A percentile compares a stretch with the other conserved stretches of the same genome.
These are phyloP conservation scores for Punica granatum DNA, from an alignment of 345 rosid genomes.

Conservation along the genomic window DNA sequence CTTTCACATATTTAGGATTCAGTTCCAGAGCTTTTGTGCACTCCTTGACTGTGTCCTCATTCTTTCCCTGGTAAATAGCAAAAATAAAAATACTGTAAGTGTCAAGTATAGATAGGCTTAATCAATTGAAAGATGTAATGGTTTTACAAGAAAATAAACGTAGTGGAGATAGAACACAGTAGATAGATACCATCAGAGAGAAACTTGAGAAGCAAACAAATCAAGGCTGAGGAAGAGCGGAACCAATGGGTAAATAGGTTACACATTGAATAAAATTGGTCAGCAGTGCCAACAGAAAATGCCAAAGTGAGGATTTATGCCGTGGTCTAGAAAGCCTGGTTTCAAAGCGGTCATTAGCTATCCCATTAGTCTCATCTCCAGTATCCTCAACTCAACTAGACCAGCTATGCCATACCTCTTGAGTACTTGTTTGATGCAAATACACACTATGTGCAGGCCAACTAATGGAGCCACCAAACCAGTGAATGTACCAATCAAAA, in stretches of 20 bases:
- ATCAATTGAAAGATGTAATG: not conserved
- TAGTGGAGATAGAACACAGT: not conserved
- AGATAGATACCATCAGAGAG: not conserved
- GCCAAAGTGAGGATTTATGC: too few relatives aligned
- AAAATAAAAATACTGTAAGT: not conserved
- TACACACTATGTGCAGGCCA: not conserved
- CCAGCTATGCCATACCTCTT: not conserved
- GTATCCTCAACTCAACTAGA: not conserved
- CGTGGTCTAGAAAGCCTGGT: not conserved
- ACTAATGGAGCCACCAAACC: not conserved
- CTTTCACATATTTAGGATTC: conserved; percentile 71
- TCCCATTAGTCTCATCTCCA: too few relatives aligned
- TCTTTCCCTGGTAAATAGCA: conserved; percentile 40
- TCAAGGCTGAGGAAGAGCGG: not conserved
- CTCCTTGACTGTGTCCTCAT: conserved; percentile 74
- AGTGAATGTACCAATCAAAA: not conserved
- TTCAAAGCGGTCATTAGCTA: not conserved
- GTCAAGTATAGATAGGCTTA: not conserved
- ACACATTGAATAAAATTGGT: not conserved
- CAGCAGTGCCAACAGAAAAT: too few relatives aligned
- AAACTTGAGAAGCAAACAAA: not conserved
- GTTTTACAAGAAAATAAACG: too few relatives aligned
- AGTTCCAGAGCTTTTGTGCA: conserved; percentile 77
- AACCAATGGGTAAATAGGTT: not conserved
- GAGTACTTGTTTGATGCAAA: not conserved